These are phyloP conservation scores for Triticum dicoccoides DNA, from an alignment of 176 grass and related monocot genomes.

Conservation along the genomic window DNA sequence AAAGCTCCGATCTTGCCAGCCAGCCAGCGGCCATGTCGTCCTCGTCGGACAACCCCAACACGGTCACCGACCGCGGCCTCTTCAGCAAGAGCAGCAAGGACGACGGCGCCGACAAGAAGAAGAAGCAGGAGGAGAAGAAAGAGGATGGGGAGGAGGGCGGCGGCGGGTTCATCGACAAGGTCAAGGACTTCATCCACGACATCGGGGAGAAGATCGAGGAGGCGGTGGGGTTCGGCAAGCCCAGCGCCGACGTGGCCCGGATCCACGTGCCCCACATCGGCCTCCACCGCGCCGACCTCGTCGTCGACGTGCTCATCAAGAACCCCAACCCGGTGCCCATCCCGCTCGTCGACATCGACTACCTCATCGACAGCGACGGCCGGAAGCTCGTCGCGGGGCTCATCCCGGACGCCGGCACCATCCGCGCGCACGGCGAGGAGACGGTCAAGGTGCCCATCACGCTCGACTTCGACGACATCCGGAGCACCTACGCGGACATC, in stretches of 20 bases:
- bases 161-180: constrained; percentile 75
- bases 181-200: constrained; percentile 96
- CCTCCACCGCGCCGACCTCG: constrained; percentile 76
- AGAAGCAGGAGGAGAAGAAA: constrained; percentile 9
- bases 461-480: constrained; percentile 80
- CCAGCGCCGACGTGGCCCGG: constrained; percentile 67
- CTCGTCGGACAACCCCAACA: constrained; percentile 40
- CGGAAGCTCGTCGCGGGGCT: constrained; percentile 88
- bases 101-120: constrained; percentile 30
- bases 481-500: constrained; percentile 79
- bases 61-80: constrained; percentile 36
- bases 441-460: constrained; percentile 89
- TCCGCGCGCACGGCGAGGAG: constrained; percentile 83
- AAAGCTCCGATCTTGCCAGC: background rate
- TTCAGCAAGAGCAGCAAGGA: constrained; percentile 27
- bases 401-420: constrained; percentile 93
- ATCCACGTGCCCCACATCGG: constrained; percentile 84
- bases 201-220: constrained; percentile 94
- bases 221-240: constrained; percentile 90
- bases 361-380: constrained; percentile 92
- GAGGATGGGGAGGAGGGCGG: constrained; percentile 26
- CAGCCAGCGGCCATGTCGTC: constrained; percentile 34
- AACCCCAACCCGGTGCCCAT: constrained; percentile 96
- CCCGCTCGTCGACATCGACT: constrained; percentile 93
- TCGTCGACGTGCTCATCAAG: constrained; percentile 86